A percentile compares a stretch with the other conserved stretches of the same genome.
Evolutionary conservation across 352 stramenopile genomes (phyloP).

Genomic region (Phytophthora ramorum): DNA sequence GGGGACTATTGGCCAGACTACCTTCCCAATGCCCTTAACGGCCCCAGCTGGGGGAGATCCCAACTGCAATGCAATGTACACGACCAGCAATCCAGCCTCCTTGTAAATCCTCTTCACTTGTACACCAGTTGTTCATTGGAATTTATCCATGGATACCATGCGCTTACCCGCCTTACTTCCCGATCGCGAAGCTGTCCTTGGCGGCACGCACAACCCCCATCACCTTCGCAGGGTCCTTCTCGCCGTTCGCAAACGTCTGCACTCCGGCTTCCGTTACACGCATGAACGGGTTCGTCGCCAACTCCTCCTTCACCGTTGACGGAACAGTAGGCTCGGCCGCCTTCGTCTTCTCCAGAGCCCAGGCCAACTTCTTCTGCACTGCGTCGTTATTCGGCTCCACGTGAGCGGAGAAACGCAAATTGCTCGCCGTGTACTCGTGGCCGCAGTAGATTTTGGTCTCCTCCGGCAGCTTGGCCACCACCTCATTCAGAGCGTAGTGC

Average conservation of each 20-base stretch:
- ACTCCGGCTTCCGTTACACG: slow-evolving; percentile 56
- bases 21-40: no score
- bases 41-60: no score
- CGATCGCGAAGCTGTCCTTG: slow-evolving; percentile 75
- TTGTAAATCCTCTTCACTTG: no score
- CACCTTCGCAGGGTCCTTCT: slow-evolving; percentile 54
- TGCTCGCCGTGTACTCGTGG: slow-evolving; percentile 94
- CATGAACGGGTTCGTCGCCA: slow-evolving; percentile 87
- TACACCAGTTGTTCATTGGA: background rate
- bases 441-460: slow-evolving; percentile 89
- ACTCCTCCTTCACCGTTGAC: slow-evolving; percentile 78
- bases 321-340: slow-evolving; percentile 83
- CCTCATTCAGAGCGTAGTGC: slow-evolving; percentile 82
- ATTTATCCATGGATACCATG: background rate
- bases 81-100: no score
- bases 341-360: slow-evolving; percentile 54
- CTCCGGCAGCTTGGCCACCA: slow-evolving; percentile 72
- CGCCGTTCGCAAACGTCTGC: slow-evolving; percentile 55
- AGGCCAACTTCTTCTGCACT: slow-evolving; percentile 69
- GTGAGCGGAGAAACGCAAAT: slow-evolving; percentile 90
- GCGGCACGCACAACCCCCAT: slow-evolving; percentile 60
- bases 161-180: slow-evolving; percentile 35
- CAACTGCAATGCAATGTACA: no score
- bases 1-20: no score
- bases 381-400: slow-evolving; percentile 90